These are phyloP conservation scores for Emericellopsis cladophorae DNA, from an alignment of 2,329 filamentous ascomycete species.

Conservation along the genomic window DNA sequence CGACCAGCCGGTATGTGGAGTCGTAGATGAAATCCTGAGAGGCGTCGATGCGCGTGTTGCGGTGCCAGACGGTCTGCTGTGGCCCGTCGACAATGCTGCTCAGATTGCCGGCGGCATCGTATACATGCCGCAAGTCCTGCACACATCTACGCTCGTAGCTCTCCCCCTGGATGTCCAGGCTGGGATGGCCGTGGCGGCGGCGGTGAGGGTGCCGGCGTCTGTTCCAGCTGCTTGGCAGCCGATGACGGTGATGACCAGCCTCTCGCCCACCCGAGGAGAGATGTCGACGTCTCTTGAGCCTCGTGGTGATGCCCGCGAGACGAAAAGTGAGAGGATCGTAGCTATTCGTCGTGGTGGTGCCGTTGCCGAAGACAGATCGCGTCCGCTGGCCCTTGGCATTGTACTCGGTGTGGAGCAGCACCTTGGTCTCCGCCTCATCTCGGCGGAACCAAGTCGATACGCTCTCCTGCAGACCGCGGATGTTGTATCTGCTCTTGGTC, in stretches of 20 bases:
- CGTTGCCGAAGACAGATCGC: neutral
- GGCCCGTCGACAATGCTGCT: neutral
- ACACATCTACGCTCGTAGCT: neutral
- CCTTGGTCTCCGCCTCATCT: neutral
- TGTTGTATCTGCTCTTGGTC: neutral
- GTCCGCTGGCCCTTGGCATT: neutral
- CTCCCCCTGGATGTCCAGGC: too few species aligned
- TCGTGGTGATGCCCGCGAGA: neutral
- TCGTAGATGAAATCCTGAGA: neutral
- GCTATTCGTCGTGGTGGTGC: neutral
- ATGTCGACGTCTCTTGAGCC: neutral
- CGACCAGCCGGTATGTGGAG: neutral
- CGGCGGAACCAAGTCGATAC: neutral
- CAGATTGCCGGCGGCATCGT: neutral
- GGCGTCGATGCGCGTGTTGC: neutral
- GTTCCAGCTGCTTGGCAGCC: too few species aligned
- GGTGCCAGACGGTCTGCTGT: constrained; percentile 1
- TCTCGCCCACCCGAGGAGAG: too few species aligned
- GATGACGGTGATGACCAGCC: too few species aligned
- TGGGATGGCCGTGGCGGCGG: too few species aligned
- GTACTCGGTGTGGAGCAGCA: neutral
- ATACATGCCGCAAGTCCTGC: neutral
- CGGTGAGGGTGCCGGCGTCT: too few species aligned
- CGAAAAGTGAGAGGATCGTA: neutral
- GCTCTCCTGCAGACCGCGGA: neutral